phyloP scores from a whole-genome alignment of 495 filamentous ascomycete species.

The Daldinia caldariorum region DNA sequence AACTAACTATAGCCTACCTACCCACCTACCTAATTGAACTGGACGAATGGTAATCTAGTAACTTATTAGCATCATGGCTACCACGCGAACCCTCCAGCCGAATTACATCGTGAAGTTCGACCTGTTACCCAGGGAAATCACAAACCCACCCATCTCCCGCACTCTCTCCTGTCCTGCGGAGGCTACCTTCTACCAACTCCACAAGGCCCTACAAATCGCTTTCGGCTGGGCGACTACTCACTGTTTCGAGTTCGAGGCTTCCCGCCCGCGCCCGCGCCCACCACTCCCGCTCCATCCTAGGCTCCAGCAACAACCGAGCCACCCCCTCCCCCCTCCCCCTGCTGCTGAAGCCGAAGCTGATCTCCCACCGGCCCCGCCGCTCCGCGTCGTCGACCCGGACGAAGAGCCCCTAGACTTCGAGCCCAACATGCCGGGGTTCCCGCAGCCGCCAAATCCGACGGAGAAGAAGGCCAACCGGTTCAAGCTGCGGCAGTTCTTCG shows the following conservation, averaged over 20 bases:
- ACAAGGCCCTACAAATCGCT: neutral
- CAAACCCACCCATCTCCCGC: neutral
- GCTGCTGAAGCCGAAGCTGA: neutral
- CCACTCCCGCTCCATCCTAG: neutral
- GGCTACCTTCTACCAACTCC: neutral
- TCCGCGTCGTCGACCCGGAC: neutral
- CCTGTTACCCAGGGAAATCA: neutral
- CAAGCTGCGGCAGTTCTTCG: neutral
- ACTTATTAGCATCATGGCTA: neutral
- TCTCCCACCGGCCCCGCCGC: neutral
- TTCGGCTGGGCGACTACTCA: neutral
- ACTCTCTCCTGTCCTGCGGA: neutral
- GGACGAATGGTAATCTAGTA: neutral
- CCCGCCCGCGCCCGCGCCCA: neutral
- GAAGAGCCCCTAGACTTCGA: no score
- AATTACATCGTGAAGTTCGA: constrained; percentile 2
- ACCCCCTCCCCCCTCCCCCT: no score
- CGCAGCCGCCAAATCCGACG: no score
- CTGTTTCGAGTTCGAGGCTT: neutral
- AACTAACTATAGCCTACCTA: neutral
- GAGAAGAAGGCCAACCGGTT: neutral
- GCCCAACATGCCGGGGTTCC: no score
- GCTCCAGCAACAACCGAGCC: no score
- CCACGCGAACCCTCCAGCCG: neutral
- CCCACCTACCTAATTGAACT: no score